Base-by-base conservation (phyloP, 352 stramenopile species). In the Globisporangium cystogenes region DNA sequence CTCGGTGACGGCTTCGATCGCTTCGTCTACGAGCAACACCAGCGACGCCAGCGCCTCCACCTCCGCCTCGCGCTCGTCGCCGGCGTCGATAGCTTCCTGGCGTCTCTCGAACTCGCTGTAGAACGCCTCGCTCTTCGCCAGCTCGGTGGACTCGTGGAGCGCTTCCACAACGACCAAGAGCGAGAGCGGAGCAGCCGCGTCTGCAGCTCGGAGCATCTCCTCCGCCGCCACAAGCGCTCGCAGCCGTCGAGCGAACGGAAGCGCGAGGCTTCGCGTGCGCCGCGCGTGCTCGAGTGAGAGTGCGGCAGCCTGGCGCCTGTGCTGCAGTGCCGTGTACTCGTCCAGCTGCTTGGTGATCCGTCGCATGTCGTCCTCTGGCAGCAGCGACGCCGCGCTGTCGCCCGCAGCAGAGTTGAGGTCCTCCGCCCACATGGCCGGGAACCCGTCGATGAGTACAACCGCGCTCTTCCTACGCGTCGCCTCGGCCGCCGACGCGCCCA, bases 301-400 rank as follows among this genome's bases (percentile, higher is more conserved):
- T 18, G 67, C 53, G 10, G 66, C 23, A 15, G 65, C 53, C 21
- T 64, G 51, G 4, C 66, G 64, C 6, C 43, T 47, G 15, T 48
- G 27, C 15, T 58, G 50, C 37, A 67, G 46, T 1, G 52, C 23
- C 21, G 54, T 44, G 47, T 66, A 74, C 16, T 70, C 58, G 11
- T 65, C 47, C 2, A 76, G 37, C 16, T 76, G 64, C 1, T 55
- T 48, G 7, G 61, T 59, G 33, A 76, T 70, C n/a, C 54, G 58
- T 8, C 64, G 54, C 57, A 79, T 74, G 3, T 64, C 60, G 26
- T 63, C 41, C 29, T 65, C 58, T 16, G 47, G 24, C 2, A 51
- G 51, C 7, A 51, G 51, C 7, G 33, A 46, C 29, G 39, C 12
- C 20, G 27, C 6, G 7, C 14, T 20, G 20, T 42, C 12, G 12